Evolutionary conservation across 139 green algal species (phyloP), one percentile per base, ranked within the genome.

Genomic region (Chlorokybus atmophyticus): DNA sequence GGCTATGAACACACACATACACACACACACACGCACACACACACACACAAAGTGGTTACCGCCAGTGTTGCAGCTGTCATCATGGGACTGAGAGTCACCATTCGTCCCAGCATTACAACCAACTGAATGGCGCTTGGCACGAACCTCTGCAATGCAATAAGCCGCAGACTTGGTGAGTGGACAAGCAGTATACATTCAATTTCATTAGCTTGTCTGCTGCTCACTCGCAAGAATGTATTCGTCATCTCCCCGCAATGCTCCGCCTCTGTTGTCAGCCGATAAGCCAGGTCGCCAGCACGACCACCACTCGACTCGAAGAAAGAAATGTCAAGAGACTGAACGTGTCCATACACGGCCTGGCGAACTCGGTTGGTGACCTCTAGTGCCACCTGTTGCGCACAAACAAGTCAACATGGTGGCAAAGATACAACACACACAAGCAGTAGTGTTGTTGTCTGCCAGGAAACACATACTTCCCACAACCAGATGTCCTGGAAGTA

Each of bases 401-500:
- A n/a, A n/a, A n/a, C n/a, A n/a, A n/a, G n/a, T n/a, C n/a, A n/a
- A n/a, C n/a, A n/a, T n/a, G n/a, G n/a, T n/a, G n/a, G n/a, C n/a
- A n/a, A n/a, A n/a, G n/a, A n/a, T n/a, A n/a, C n/a, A n/a, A n/a
- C n/a, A n/a, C n/a, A n/a, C n/a, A n/a, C n/a, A n/a, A n/a, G n/a
- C n/a, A n/a, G n/a, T n/a, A n/a, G n/a, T n/a, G n/a, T n/a, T n/a
- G n/a, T n/a, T n/a, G n/a, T n/a, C n/a, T n/a, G n/a, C n/a, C n/a
- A n/a, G n/a, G n/a, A n/a, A n/a, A n/a, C n/a, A n/a, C n/a, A n/a
- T n/a, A n/a, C n/a, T 14, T 73, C 57, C 64, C 64, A 73, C 35
- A 73, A 64, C 51, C 50, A 75, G 23, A 50, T 41, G 41, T 75
- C 64, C 40, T 73, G 64, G 14, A 66, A 55, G 63, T 71, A 71